Conservation (phyloP, 1,139 yeast genomes). For the Geotrichum australiense region DNA sequence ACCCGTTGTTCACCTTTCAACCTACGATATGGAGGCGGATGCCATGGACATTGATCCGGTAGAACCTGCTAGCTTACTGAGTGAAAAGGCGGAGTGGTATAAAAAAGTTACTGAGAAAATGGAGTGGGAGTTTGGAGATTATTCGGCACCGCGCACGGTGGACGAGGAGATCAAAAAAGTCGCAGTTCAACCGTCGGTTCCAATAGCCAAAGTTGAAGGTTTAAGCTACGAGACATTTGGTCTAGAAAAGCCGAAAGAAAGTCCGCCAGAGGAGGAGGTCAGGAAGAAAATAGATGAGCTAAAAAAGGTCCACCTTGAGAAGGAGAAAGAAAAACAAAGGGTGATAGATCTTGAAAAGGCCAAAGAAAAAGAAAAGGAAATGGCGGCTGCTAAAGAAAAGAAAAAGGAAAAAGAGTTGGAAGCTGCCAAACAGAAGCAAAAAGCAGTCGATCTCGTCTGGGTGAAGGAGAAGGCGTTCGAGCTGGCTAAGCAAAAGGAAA, state of each 20-base stretch:
- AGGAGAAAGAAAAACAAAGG: conserved; percentile 5
- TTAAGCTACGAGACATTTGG: conserved; percentile 5
- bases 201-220: not conserved
- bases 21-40: not conserved
- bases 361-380: not conserved
- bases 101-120: conserved; percentile 27
- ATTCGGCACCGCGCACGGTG: not conserved
- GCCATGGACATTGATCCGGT: not conserved
- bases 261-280: conserved; percentile 8
- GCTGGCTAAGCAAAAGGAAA: not conserved
- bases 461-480: too few species aligned
- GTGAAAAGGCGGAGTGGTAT: conserved; percentile 21
- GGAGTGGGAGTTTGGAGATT: conserved; percentile 21
- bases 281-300: conserved; percentile 9
- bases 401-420: not conserved
- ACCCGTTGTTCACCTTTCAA: conserved; percentile 19
- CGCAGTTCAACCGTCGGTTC: conserved; percentile 2
- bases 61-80: not conserved
- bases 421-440: too few species aligned
- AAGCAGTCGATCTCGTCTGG: too few species aligned
- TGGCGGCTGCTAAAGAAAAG: not conserved
- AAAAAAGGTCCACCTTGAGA: too few species aligned
- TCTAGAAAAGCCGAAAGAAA: conserved; percentile 4
- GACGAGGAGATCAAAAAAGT: conserved; percentile 6
- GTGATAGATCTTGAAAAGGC: not conserved